Conservation (phyloP, 2,329 filamentous ascomycete genomes). For the Trichoderma sp. region DNA sequence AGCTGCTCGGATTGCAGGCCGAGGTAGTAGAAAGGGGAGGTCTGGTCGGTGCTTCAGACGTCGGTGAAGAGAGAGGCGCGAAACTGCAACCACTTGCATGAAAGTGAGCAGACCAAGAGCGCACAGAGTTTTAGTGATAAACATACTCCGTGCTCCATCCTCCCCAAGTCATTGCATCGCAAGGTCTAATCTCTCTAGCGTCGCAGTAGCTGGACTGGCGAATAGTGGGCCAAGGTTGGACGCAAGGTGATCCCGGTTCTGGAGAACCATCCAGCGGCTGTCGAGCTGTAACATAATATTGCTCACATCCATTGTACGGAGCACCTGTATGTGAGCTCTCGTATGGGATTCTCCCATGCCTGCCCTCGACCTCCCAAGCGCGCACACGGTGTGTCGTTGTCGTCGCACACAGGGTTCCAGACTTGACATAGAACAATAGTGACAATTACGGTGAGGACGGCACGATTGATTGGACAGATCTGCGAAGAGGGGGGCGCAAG, state of each 20-base stretch:
- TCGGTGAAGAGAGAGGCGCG: constrained; percentile 20
- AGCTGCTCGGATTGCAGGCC: constrained; percentile 2
- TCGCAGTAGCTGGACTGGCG: constrained; percentile 13
- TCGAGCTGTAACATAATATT: constrained; percentile 12
- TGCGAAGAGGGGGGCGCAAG: constrained; percentile 15
- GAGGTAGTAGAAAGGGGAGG: background rate
- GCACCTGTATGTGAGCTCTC: background rate
- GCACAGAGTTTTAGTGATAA: constrained; percentile 11
- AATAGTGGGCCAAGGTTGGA: constrained; percentile 1
- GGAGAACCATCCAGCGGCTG: background rate
- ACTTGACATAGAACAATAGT: constrained; percentile 12
- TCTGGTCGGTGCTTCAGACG: background rate
- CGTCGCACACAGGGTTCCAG: constrained; percentile 17
- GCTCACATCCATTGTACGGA: constrained; percentile 7
- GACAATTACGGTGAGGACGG: constrained; percentile 20
- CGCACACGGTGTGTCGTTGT: constrained; percentile 9
- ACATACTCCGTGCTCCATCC: constrained; percentile 4
- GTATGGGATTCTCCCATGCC: background rate
- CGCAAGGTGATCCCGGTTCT: constrained; percentile 12
- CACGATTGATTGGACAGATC: constrained; percentile 19
- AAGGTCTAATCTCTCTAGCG: constrained; percentile 16
- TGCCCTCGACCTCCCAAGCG: constrained; percentile 5
- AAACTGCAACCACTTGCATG: constrained; percentile 17
- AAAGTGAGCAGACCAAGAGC: constrained; percentile 15
- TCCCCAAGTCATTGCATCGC: background rate